Evolutionary conservation across 495 filamentous ascomycete genomes (phyloP).

Genomic region (Copromyces sp.): DNA sequence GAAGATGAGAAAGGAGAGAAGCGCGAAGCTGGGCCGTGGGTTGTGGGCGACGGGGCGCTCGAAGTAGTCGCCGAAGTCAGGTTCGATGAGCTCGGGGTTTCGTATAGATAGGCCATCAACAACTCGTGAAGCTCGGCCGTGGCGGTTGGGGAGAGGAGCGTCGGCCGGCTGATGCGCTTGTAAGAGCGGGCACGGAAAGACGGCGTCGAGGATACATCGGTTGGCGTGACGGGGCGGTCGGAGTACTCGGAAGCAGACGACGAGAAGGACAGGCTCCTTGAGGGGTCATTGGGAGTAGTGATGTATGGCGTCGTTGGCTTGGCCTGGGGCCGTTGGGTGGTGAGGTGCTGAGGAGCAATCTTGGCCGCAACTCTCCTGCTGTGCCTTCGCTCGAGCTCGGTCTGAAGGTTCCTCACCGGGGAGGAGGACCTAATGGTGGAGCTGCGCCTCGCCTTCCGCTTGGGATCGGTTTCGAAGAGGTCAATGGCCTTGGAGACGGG

Average conservation of each 20-base stretch:
- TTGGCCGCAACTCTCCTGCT: conserved; percentile 19
- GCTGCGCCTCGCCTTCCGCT: conserved; percentile 10
- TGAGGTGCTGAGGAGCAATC: background rate
- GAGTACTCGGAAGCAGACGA: conserved; percentile 6
- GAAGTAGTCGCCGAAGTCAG: conserved; percentile 11
- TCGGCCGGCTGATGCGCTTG: conserved; percentile 27
- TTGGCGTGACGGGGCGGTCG: conserved; percentile 12
- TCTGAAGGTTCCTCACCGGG: conserved; percentile 22
- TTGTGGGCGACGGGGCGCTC: conserved; percentile 20
- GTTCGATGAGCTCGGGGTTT: conserved; percentile 2
- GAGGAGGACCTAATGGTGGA: conserved; percentile 13
- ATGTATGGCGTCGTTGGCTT: conserved; percentile 1
- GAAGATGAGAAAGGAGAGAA: conserved; percentile 14
- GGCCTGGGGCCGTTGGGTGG: background rate
- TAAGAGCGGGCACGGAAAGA: conserved; percentile 16
- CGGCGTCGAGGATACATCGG: background rate
- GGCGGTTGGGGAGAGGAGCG: conserved; percentile 22
- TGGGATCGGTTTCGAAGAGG: conserved; percentile 22
- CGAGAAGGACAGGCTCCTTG: conserved; percentile 5
- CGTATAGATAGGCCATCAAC: conserved; percentile 20
- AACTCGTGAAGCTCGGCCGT: conserved; percentile 25
- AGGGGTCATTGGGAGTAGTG: conserved; percentile 2
- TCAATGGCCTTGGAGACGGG: conserved; percentile 26
- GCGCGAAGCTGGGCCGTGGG: conserved; percentile 11
- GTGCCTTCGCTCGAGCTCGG: conserved; percentile 24